Conservation (phyloP, 441 rosid genomes). For the Gossypium schwendimanii region DNA sequence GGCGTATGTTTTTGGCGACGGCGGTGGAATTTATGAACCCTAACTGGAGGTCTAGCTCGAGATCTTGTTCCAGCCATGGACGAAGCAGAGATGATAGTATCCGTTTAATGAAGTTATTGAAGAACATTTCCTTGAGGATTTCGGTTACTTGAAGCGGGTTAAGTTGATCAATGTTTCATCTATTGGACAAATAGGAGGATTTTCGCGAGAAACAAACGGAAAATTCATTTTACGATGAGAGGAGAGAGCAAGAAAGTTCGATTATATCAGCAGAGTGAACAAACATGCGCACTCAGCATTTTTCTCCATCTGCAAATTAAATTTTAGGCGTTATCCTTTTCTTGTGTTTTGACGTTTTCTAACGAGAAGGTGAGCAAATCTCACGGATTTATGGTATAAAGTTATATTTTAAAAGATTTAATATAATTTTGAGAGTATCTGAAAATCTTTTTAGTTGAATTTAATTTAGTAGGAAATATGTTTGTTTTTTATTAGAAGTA, state of each 20-base stretch:
- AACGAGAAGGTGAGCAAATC: background rate
- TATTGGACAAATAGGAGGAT: conserved; percentile 18
- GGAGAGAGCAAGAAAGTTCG: conserved; percentile 36
- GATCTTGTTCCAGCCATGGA: conserved; percentile 62
- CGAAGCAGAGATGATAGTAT: conserved; percentile 49
- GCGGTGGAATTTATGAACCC: conserved; percentile 50
- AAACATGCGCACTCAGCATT: background rate
- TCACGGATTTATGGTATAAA: background rate
- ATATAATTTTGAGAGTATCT: background rate
- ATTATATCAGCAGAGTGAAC: background rate
- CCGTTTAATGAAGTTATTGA: conserved; percentile 41
- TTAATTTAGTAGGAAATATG: no score
- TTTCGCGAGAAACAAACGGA: conserved; percentile 13
- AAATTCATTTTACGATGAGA: conserved; percentile 3
- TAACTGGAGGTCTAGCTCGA: conserved; percentile 52
- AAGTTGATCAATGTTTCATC: conserved; percentile 12
- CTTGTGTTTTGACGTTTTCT: background rate
- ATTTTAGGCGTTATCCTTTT: background rate
- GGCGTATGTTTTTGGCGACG: conserved; percentile 37
- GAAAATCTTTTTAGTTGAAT: background rate
- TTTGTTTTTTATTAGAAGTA: no score
- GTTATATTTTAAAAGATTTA: no score
- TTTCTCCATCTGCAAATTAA: background rate
- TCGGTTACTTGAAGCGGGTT: conserved; percentile 13
- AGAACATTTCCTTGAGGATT: conserved; percentile 31